Evolutionary conservation across 2,329 filamentous ascomycete genomes (phyloP).

Genomic region (Diaporthe velutina): DNA sequence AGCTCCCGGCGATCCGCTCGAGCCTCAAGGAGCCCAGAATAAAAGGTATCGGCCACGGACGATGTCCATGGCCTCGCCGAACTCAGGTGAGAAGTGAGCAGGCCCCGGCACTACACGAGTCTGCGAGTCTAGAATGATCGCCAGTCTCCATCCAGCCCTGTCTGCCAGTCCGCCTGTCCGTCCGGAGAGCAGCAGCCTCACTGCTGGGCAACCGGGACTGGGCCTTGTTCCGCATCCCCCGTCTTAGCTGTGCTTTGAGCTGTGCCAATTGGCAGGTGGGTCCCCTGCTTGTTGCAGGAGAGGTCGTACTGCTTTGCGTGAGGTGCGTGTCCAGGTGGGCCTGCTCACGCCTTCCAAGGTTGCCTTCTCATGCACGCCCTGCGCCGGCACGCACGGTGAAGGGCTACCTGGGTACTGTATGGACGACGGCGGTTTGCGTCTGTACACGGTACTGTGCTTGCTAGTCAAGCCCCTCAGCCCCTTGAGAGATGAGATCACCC

Average conservation of each 20-base stretch:
- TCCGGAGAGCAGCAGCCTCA: background rate
- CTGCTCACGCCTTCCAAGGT: constrained; percentile 20
- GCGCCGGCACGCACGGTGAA: constrained; percentile 8
- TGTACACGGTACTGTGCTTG: background rate
- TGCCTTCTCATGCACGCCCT: constrained; percentile 24
- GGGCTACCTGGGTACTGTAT: background rate
- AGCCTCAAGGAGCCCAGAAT: background rate
- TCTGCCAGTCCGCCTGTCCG: background rate
- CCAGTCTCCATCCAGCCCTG: constrained; percentile 18
- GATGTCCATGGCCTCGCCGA: constrained; percentile 24
- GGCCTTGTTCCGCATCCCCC: background rate
- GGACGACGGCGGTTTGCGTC: background rate
- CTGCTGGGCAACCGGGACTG: background rate
- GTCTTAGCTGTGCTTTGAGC: constrained; percentile 21
- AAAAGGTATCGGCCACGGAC: constrained; percentile 11
- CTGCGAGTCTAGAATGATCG: constrained; percentile 13
- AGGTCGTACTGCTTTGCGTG: constrained; percentile 1
- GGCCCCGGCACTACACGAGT: background rate
- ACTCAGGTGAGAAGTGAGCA: constrained; percentile 24
- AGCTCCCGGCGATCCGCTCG: background rate
- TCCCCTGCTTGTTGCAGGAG: constrained; percentile 19
- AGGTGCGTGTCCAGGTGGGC: background rate
- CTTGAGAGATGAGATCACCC: constrained; percentile 23
- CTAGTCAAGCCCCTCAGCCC: constrained; percentile 20
- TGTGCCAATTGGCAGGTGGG: constrained; percentile 27